Conservation (phyloP, 371 early-diverging fungal genomes). For the Syncephalastrum contaminatum region DNA sequence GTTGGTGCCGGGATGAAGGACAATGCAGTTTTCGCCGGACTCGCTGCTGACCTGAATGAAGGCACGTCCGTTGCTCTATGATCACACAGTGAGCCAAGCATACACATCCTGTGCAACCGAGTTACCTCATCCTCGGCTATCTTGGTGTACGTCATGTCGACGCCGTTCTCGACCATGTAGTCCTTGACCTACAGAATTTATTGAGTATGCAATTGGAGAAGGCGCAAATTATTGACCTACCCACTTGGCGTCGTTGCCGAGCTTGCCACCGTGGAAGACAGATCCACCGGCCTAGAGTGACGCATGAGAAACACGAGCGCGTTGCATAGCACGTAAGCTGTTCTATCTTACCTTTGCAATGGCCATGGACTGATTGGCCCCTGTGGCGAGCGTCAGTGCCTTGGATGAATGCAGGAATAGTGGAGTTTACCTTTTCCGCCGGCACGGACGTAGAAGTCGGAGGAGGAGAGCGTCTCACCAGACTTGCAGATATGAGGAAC, state of each 20-base stretch:
- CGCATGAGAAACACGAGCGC: background rate
- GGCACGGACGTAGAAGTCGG: conserved; percentile 60
- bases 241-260: conserved; percentile 88
- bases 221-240: conserved; percentile 41
- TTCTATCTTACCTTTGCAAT: conserved; percentile 3
- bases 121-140: conserved; percentile 34
- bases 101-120: too few relatives aligned
- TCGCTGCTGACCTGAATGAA: conserved; percentile 78
- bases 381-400: background rate
- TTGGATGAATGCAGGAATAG: background rate
- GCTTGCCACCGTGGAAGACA: conserved; percentile 76
- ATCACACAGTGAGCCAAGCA: background rate
- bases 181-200: conserved; percentile 27
- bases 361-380: conserved; percentile 10
- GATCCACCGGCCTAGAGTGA: conserved; percentile 57
- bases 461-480: conserved; percentile 82
- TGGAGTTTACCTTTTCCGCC: conserved; percentile 80
- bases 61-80: conserved; percentile 78
- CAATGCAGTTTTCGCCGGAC: conserved; percentile 83
- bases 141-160: conserved; percentile 35
- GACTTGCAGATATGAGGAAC: conserved; percentile 81
- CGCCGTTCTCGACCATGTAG: conserved; percentile 32
- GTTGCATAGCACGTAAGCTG: background rate
- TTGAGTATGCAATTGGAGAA: background rate
- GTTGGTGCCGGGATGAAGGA: conserved; percentile 85